These are phyloP conservation scores for Xylaria sp. DNA, from an alignment of 2,329 filamentous ascomycete genomes.

Conservation along the genomic window DNA sequence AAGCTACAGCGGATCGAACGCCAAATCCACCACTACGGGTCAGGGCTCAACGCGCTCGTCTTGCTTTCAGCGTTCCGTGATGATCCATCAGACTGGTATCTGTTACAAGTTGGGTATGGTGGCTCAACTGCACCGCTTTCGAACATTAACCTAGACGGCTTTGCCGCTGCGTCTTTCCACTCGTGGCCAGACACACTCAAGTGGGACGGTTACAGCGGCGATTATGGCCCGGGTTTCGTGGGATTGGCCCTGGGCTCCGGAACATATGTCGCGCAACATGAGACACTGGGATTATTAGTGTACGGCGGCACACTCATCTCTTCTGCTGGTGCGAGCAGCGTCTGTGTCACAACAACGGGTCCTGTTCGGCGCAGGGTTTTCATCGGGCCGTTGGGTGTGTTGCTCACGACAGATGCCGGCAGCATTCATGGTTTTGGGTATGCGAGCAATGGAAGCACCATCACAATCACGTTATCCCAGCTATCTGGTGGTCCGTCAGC, in stretches of 20 bases:
- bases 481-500: constrained; percentile 38
- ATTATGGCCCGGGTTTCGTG: constrained; percentile 62
- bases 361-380: constrained; percentile 55
- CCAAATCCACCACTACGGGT: constrained; percentile 67
- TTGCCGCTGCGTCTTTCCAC: constrained; percentile 61
- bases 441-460: constrained; percentile 28
- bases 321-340: constrained; percentile 22
- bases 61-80: constrained; percentile 58
- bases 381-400: constrained; percentile 51
- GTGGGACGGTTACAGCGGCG: constrained; percentile 63
- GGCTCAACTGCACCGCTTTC: constrained; percentile 58
- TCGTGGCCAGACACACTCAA: constrained; percentile 59
- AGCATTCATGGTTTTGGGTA: constrained; percentile 48
- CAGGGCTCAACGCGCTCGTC: constrained; percentile 61
- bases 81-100: constrained; percentile 53
- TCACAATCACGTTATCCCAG: constrained; percentile 43
- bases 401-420: constrained; percentile 51
- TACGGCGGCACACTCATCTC: constrained; percentile 54
- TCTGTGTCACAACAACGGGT: constrained; percentile 51
- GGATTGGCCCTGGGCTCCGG: constrained; percentile 56
- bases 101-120: constrained; percentile 60
- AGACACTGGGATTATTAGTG: constrained; percentile 51
- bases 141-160: constrained; percentile 62
- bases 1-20: constrained; percentile 52
- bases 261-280: constrained; percentile 55